Percentiles rank a stretch among this genome's conserved stretches.
phyloP scores from a whole-genome alignment of 202 grass and related monocot species.

The Setaria viridis region DNA sequence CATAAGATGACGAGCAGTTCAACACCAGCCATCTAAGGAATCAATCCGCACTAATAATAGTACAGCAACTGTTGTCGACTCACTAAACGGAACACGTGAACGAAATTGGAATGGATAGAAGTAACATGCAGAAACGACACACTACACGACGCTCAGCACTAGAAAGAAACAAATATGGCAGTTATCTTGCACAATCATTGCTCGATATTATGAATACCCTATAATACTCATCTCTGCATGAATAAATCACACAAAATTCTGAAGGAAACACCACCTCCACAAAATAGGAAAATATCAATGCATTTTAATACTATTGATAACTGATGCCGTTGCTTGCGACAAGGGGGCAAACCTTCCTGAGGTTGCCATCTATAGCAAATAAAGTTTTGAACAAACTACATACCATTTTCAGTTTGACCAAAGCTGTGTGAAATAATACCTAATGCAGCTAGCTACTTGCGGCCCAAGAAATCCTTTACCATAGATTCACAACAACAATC shows the following conservation, averaged over 20 bases:
- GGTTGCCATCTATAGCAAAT: not conserved
- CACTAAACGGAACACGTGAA: not conserved
- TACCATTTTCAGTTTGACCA: not conserved
- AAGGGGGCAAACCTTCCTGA: not conserved
- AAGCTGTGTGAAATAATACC: not conserved
- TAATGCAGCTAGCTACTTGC: not conserved
- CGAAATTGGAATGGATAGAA: constrained; percentile 11
- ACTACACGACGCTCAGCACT: constrained; percentile 2
- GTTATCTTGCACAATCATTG: not conserved
- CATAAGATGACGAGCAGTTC: not conserved
- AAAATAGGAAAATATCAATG: not conserved
- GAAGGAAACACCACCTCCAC: constrained; percentile 19
- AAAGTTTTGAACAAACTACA: not conserved
- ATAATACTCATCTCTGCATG: not conserved
- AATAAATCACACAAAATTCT: not conserved
- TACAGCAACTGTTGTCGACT: not conserved
- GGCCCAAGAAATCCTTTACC: constrained; percentile 20
- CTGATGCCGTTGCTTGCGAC: not conserved
- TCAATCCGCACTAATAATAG: constrained; percentile 22
- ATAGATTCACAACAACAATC: not conserved
- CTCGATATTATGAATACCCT: not conserved
- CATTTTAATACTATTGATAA: not conserved
- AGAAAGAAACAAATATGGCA: not conserved
- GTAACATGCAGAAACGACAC: constrained; percentile 4
- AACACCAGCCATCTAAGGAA: not conserved